Evolutionary conservation across 352 stramenopile genomes (phyloP).

Genomic region (Aphanomyces invadans): DNA sequence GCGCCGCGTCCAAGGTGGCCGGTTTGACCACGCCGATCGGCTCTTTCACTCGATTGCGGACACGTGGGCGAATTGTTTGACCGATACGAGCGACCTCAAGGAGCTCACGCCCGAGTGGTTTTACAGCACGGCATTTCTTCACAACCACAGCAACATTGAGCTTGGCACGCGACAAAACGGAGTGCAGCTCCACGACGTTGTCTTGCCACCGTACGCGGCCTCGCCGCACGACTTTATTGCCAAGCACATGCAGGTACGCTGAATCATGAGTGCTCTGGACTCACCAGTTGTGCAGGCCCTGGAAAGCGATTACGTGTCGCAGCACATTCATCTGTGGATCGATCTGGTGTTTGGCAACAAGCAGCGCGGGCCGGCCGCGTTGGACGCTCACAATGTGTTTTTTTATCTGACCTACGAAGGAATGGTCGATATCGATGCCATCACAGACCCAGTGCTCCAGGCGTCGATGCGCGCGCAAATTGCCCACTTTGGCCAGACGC

Average conservation of each 20-base stretch:
- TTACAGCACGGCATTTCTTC: constrained; percentile 85
- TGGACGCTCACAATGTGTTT: constrained; percentile 95
- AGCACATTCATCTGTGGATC: constrained; percentile 85
- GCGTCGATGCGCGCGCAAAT: constrained; percentile 95
- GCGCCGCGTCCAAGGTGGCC: constrained; percentile 92
- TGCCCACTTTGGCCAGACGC: constrained; percentile 97
- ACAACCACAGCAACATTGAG: constrained; percentile 82
- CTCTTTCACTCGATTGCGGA: constrained; percentile 88
- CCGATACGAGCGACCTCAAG: constrained; percentile 88
- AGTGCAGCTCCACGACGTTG: constrained; percentile 86
- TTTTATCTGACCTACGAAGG: constrained; percentile 99
- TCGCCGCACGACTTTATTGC: constrained; percentile 79
- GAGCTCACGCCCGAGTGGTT: constrained; percentile 94
- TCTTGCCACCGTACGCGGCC: constrained; percentile 85
- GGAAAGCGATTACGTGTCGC: constrained; percentile 80
- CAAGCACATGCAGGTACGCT: constrained; percentile 67
- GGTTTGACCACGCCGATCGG: constrained; percentile 90
- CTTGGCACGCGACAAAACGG: constrained; percentile 78
- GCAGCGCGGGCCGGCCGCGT: constrained; percentile 69
- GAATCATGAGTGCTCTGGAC: too few relatives aligned
- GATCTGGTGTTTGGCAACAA: constrained; percentile 75
- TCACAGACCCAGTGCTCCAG: constrained; percentile 87
- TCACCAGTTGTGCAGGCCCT: too few relatives aligned
- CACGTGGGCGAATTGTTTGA: constrained; percentile 84
- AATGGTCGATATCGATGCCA: constrained; percentile 95